Percentiles rank a stretch among this genome's conserved stretches.
Conservation (phyloP, 805 yeast genomes). For the Komagataella pseudopastoris region DNA sequence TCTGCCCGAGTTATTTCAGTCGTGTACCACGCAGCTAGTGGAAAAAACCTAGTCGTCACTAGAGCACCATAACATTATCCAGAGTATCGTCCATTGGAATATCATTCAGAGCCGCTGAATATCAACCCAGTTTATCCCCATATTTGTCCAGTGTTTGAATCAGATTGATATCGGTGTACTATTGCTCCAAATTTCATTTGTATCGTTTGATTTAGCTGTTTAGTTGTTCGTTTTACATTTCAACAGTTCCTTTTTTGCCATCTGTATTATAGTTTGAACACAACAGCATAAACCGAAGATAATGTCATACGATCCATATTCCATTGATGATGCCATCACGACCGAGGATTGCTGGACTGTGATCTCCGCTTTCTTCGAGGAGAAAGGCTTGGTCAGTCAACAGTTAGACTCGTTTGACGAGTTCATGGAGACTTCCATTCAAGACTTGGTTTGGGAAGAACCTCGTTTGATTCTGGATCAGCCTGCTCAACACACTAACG, state of each 20-base stretch:
- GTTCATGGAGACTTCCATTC: slow-evolving; percentile 91
- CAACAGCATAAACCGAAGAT: not conserved
- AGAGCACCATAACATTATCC: not conserved
- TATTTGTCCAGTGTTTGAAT: not conserved
- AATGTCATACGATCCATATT: not conserved
- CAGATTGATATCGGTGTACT: not conserved
- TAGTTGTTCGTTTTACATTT: not conserved
- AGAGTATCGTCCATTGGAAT: not conserved
- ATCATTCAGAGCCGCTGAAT: not conserved
- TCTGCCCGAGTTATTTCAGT: not conserved
- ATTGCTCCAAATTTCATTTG: not conserved
- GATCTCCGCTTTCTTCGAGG: slow-evolving; percentile 89
- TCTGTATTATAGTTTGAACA: not conserved
- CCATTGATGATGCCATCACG: slow-evolving; percentile 35
- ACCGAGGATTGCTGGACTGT: slow-evolving; percentile 99
- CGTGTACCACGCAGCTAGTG: not conserved
- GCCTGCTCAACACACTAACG: slow-evolving; percentile 94
- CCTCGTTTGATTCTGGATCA: slow-evolving; percentile 89
- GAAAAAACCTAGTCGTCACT: not conserved
- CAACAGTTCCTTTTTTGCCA: not conserved
- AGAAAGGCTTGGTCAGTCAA: slow-evolving; percentile 94
- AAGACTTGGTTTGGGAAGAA: slow-evolving; percentile 94
- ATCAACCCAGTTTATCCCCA: not conserved
- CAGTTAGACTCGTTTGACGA: slow-evolving; percentile 98
- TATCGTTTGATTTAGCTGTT: not conserved